Percentiles rank a stretch among this genome's conserved stretches.
phyloP scores from a whole-genome alignment of 2,329 filamentous ascomycete genomes.

The Aspergillus awamori region DNA sequence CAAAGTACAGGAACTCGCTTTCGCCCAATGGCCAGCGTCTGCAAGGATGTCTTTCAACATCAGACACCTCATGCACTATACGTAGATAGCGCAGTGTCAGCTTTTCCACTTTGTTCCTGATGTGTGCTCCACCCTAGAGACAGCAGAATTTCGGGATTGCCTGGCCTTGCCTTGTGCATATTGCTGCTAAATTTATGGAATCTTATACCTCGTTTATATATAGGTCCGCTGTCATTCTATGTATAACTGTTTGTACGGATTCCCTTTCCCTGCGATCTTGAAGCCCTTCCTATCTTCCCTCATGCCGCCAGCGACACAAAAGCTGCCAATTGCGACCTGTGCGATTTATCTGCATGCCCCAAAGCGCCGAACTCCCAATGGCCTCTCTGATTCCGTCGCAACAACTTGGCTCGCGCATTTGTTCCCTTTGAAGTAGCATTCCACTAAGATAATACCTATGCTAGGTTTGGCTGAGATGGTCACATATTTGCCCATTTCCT shows the following conservation, averaged over 20 bases:
- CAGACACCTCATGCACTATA: background rate
- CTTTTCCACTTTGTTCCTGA: background rate
- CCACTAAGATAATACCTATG: conserved; percentile 26
- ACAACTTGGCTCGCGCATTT: background rate
- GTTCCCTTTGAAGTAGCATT: conserved; percentile 11
- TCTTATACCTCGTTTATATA: conserved; percentile 35
- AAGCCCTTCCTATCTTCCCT: conserved; percentile 10
- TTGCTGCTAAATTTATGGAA: conserved; percentile 18
- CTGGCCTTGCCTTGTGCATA: background rate
- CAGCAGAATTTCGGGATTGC: background rate
- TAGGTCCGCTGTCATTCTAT: conserved; percentile 51
- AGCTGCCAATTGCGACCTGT: background rate
- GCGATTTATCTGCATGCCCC: background rate
- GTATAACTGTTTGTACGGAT: conserved; percentile 50
- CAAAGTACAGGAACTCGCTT: background rate
- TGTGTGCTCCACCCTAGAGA: background rate
- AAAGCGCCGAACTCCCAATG: conserved; percentile 5
- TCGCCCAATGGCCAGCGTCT: background rate
- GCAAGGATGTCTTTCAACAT: background rate
- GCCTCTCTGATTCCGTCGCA: background rate
- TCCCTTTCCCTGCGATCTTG: conserved; percentile 7
- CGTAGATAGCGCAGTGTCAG: background rate
- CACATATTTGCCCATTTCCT: conserved; percentile 52
- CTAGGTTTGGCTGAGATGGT: conserved; percentile 55
- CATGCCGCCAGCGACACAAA: conserved; percentile 13